Evolutionary conservation across 768 basidiomycete species (phyloP), one percentile per base, ranked within the genome.

Genomic region (Sistotremastrum niveocremeum): DNA sequence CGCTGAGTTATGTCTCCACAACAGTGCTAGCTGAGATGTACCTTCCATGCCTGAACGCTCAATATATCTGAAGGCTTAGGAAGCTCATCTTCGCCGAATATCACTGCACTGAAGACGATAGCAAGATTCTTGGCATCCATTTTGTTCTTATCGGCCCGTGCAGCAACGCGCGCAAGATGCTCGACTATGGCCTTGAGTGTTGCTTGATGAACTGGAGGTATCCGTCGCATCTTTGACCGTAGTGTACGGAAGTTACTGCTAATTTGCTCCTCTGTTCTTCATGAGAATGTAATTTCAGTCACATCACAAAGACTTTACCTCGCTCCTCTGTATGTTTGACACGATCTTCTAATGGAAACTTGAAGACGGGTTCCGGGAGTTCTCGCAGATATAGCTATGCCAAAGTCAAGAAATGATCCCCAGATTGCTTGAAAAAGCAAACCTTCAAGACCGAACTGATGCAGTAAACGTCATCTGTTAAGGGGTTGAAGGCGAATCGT

Each of bases 41-140:
- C 88, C 77, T 90, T 93, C 57, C 63, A 69, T 10, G 69, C 68
- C 54, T 84, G 79, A n/a, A 91, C 72, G 46, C 67, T 81, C 20
- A 93, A 64, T 11, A 91, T 68, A 57, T 90, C 85, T 7, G 52
- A 54, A 35, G 70, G 76, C 58, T 84, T 84, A 3, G 84, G 80
- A 47, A 89, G 71, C 50, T 93, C 87, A 50, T 95, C 90, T 60
- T 93, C 88, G 5, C 90, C 90, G 53, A 95, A 91, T 41, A 95
- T 76, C 28, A 89, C 87, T 6, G 79, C 70, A 12, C 84, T 83
- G 64, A 94, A 93, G 3, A 91, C 81, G 41, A 95, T 91, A 3
- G 89, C 86, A 28, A 95, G 67, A 57, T 94, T 95, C 68, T 82
- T 89, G 3, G 81, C 69, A 55, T 90, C 91, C 91, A 95, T 95